Evolutionary conservation across 1,139 yeast genomes (phyloP), one percentile per base, ranked within the genome.

Genomic region (Wickerhamomyces sp.): DNA sequence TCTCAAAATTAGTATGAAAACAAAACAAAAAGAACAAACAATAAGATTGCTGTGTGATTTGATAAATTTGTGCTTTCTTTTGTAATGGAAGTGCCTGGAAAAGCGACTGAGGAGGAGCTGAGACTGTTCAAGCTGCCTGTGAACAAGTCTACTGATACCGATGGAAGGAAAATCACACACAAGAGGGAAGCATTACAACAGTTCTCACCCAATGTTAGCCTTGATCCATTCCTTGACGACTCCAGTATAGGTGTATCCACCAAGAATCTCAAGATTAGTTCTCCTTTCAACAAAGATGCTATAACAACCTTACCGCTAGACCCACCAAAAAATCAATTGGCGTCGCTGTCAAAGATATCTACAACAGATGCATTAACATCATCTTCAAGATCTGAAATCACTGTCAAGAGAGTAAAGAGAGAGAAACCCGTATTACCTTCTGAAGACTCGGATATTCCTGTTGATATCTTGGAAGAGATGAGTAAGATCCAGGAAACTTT

Each of bases 391-490:
- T 7, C 22, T 5, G 34, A 22, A 5, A 7, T 16, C 10, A 17
- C 12, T 5, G 17, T 24, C 21, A 32, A 32, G n/a, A 24, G 35
- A 25, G 21, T 17, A 3, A 32, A 32, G 18, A 7, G 13, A 12
- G 20, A 19, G 5, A 18, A 17, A 14, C 18, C 7, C 7, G 19
- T 19, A 3, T 31, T 39, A n/a, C 36, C 29, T 7, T 43, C 46
- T 9, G 46, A 40, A n/a, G 49, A 43, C 19, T 40, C 31, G 16
- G 61, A 56, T 30, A 47, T 61, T 4, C 65, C 66, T 19, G 42
- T 47, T 5, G 81, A 75, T 41, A 75, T 81, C 2, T 65, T 74
- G 33, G 80, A 76, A 44, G 96, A 89, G 57, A 80, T 88, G 72
- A 69, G 68, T 35, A 68, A 70, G 41, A 69, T 90, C 25, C 80